Evolutionary conservation across 1,139 yeast genomes (phyloP), one percentile per base, ranked within the genome.

Genomic region (Sugiyamaella pinicola): DNA sequence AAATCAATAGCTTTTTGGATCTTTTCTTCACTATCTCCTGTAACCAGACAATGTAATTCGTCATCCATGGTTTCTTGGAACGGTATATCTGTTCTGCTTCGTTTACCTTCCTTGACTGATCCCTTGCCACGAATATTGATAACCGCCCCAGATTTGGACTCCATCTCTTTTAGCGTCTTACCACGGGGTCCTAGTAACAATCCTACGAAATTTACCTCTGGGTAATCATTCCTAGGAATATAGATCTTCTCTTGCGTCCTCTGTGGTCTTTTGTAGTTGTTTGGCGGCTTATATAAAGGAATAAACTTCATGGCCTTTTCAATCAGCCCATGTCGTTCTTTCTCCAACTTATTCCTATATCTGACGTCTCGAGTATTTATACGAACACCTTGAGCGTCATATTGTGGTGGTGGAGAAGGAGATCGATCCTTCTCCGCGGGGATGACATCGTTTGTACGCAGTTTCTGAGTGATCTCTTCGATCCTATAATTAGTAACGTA

Each of bases 131-230:
- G 76, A 38, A 91, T 86, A 1, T 91, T 95, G 57, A 91, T 84
- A 57, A 79, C 80, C 19, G 97, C 96, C 0, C 96, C 96, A 47
- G 95, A 84, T 49, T 85, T 83, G 47, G 82, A 84, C 66, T 91
- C 96, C 70, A 95, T 73, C 62, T 83, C 82, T 57, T 88, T 81
- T 62, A 91, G 72, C 0, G 97, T 93, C 62, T 87, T 85, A 18
- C 98, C 99, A 75, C 99, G 84, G 29, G 99, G 99, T 0, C 99
- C 99, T 53, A 95, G 72, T 35, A 95, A 74, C 51, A 87, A 77
- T 0, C 99, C 99, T 52, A 93, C 88, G 65, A 91, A 91, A 71
- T 95, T 95, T 61, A 93, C 85, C 50, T 87, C 95, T 0, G 98
- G 98, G 69, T 89, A 86, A 57, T 90, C 95, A 49, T 84, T 80